Evolutionary conservation across 2,329 filamentous ascomycete species (phyloP).

Genomic region (Colletotrichum sp.): DNA sequence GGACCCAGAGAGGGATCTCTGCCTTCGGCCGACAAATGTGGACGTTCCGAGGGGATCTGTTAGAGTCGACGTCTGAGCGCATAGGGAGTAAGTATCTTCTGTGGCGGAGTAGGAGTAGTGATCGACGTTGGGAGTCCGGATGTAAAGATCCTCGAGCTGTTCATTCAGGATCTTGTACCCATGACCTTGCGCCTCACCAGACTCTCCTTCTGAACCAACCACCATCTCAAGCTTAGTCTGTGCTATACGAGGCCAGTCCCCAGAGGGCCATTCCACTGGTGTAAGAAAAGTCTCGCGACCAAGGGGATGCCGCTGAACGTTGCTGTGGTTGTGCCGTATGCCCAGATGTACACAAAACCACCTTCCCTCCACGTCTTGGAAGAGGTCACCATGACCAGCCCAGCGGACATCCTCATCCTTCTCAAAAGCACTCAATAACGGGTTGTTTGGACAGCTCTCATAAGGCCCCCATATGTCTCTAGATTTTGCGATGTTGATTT

Average conservation of each 20-base stretch:
- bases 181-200: background rate
- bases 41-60: background rate
- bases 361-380: background rate
- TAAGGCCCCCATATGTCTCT: constrained; percentile 25
- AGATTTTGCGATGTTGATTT: constrained; percentile 25
- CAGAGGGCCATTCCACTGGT: background rate
- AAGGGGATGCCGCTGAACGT: background rate
- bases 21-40: background rate
- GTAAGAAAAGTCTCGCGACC: background rate
- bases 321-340: background rate
- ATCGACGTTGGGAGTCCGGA: background rate
- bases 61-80: background rate
- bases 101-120: background rate
- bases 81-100: background rate
- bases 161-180: background rate
- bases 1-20: background rate
- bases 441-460: background rate
- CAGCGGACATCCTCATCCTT: background rate
- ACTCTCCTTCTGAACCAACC: background rate
- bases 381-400: background rate
- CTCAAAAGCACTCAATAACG: background rate
- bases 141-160: background rate
- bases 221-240: background rate
- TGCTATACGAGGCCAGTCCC: background rate
- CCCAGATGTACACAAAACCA: background rate